These are phyloP conservation scores for Beauveria bassiana DNA, from an alignment of 2,329 filamentous ascomycete species.

Conservation along the genomic window DNA sequence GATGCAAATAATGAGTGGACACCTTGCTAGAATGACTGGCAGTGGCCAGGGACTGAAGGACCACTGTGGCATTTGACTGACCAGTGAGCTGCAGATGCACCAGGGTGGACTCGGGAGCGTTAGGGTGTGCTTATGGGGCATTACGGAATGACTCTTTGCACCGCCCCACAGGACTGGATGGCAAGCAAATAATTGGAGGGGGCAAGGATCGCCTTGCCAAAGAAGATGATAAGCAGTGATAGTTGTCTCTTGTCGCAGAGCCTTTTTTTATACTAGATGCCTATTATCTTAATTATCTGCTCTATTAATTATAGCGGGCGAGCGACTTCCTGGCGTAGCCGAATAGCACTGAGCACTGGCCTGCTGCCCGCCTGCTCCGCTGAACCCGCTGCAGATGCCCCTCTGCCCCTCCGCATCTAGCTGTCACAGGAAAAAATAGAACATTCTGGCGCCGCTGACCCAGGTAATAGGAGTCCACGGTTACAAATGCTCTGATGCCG, in stretches of 20 bases:
- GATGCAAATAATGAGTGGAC: no score
- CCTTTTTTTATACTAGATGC: no score
- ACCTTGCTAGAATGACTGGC: no score
- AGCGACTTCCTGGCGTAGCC: no score
- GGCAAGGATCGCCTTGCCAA: no score
- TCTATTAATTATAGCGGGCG: no score
- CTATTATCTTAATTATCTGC: no score
- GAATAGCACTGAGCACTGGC: no score
- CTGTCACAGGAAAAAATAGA: neutral
- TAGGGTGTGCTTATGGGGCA: slow-evolving; percentile 7
- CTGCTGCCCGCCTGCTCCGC: neutral
- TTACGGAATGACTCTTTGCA: slow-evolving; percentile 8
- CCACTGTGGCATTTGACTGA: neutral
- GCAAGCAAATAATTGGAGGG: no score
- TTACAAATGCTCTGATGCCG: neutral
- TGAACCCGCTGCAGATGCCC: neutral
- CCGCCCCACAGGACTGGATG: neutral
- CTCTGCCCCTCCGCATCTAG: neutral
- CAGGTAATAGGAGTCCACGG: neutral
- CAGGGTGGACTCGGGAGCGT: slow-evolving; percentile 10
- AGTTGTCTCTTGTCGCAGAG: neutral
- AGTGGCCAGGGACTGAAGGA: no score
- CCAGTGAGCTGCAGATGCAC: neutral
- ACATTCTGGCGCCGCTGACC: slow-evolving; percentile 6
- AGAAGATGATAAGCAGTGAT: neutral